Evolutionary conservation across 306 rosid species (phyloP).

Genomic region (Fragaria vesca): DNA sequence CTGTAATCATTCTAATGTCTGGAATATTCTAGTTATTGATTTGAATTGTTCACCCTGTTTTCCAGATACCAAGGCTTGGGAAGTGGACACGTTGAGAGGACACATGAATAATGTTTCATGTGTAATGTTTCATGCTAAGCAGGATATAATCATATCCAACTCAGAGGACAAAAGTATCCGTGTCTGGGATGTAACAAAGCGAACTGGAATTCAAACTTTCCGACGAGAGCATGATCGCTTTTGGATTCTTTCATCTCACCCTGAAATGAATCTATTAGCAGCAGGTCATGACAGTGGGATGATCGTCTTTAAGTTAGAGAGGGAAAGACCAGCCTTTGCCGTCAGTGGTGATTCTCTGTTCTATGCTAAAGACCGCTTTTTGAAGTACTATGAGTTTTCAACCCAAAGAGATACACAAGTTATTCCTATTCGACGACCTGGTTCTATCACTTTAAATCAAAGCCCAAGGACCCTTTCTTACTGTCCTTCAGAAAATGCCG

Average conservation of each 20-base stretch:
- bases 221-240: slow-evolving; percentile 96
- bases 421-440: slow-evolving; percentile 81
- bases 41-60: slow-evolving; percentile 16
- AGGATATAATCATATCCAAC: slow-evolving; percentile 90
- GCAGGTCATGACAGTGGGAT: slow-evolving; percentile 98
- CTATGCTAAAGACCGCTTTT: slow-evolving; percentile 78
- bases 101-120: slow-evolving; percentile 97
- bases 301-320: slow-evolving; percentile 92
- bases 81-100: slow-evolving; percentile 95
- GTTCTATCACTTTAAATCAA: slow-evolving; percentile 71
- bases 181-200: slow-evolving; percentile 93
- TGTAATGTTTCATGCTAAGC: slow-evolving; percentile 95
- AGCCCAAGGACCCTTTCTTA: slow-evolving; percentile 87
- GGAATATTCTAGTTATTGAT: not conserved
- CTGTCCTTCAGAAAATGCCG: slow-evolving; percentile 80
- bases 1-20: not conserved
- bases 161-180: slow-evolving; percentile 97
- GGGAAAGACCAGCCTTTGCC: slow-evolving; percentile 88
- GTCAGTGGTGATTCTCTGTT: slow-evolving; percentile 80
- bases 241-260: slow-evolving; percentile 96
- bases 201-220: slow-evolving; percentile 93
- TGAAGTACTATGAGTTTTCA: slow-evolving; percentile 78
- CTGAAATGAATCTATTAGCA: slow-evolving; percentile 95
- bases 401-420: slow-evolving; percentile 79
- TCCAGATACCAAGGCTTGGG: slow-evolving; percentile 98